These are phyloP conservation scores for Dissophora globulifera DNA, from an alignment of 192 early-diverging fungal genomes.

Conservation along the genomic window DNA sequence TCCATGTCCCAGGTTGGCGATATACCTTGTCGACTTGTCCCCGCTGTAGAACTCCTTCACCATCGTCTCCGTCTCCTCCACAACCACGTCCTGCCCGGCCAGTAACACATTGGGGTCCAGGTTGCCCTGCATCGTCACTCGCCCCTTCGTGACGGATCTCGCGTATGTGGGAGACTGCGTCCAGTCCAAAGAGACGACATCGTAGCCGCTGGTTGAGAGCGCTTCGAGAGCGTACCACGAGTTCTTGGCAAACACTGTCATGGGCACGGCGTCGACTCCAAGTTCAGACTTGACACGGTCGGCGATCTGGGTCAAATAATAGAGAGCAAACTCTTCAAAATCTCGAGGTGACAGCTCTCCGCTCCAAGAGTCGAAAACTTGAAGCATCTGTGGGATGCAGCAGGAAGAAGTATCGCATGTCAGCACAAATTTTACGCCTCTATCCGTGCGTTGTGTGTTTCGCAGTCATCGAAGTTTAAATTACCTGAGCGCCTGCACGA, in stretches of 20 bases:
- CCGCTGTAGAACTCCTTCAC: conserved; percentile 68
- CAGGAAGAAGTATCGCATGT: too few relatives aligned
- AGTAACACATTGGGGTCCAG: conserved; percentile 89
- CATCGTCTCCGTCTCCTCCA: conserved; percentile 78
- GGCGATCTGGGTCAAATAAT: conserved; percentile 87
- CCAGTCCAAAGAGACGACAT: conserved; percentile 93
- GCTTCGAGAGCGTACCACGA: conserved; percentile 86
- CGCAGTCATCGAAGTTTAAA: too few relatives aligned
- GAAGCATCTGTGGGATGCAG: conserved; percentile 83
- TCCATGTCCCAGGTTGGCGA: conserved; percentile 97
- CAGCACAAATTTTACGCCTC: too few relatives aligned
- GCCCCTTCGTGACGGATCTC: conserved; percentile 53
- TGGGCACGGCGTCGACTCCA: conserved; percentile 68
- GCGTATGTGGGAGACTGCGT: conserved; percentile 76
- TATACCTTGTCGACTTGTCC: conserved; percentile 74
- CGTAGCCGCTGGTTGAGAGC: conserved; percentile 75
- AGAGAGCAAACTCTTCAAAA: conserved; percentile 86
- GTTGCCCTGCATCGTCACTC: conserved; percentile 90
- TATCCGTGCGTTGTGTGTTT: too few relatives aligned
- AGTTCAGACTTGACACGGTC: conserved; percentile 72
- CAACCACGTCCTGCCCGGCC: conserved; percentile 74
- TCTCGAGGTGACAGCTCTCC: conserved; percentile 86
- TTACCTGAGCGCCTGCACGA: conserved; percentile 92
- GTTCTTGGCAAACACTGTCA: conserved; percentile 92
- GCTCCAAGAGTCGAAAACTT: conserved; percentile 96